Evolutionary conservation across 1,284 basidiomycete genomes (phyloP), one percentile per base, ranked within the genome.

Genomic region (Mycena citricolor): DNA sequence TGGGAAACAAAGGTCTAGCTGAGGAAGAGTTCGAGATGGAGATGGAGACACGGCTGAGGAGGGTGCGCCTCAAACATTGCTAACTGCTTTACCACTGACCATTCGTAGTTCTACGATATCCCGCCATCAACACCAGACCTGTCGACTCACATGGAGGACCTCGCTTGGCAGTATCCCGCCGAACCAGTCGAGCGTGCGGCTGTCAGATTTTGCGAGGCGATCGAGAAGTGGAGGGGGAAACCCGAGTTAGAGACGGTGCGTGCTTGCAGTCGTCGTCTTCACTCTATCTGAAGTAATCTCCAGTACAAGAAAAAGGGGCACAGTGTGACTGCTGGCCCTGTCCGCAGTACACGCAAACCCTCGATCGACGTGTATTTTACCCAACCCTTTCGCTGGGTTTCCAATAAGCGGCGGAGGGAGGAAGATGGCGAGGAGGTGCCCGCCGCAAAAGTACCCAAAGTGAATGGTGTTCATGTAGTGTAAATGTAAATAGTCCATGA

Each of bases 111-210:
- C 59, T 81, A 84, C 51, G 81, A 83, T 39, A 77, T 90, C 33
- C 83, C 85, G 4, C 60, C 68, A 5, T 71, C 78, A 22, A 84
- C 83, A 0, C 81, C 81, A 0, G 84, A 88, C 59, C 68, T 90
- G 14, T 77, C 81, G 4, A 85, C 83, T 2, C 87, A 90, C 53
- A 81, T 90, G 76, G 84, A 88, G 57, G 80, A 85, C 56, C 67
- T 90, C 4, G 83, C 86, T 2, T 83, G 81, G 76, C 78, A 80
- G 53, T 90, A 82, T 59, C 85, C 88, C 22, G 81, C 82, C 1
- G 86, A 90, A 54, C 81, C 83, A n/a, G 75, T 89, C 17, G 87
- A 90, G 56, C 75, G 86, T 17, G 82, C 84, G 17, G 78, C 83
- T 0, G 70, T 89, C 4, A 68, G 86, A 38, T 90, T 87, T 57